Conservation (phyloP, 768 basidiomycete species). For the Lactarius trivialis region DNA sequence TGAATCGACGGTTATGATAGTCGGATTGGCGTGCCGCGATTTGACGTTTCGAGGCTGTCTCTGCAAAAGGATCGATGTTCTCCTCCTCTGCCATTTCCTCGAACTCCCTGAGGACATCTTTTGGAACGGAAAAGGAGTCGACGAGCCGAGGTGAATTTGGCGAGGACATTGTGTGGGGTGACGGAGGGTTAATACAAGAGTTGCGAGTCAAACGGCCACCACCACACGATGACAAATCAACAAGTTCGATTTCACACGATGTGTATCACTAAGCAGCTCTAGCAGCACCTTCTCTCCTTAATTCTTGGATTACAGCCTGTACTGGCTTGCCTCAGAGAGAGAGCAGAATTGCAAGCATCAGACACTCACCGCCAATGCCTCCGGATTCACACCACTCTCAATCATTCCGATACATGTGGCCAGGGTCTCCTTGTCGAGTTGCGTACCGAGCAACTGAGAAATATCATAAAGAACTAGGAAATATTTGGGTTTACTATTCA, state of each 20-base stretch:
- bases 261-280: slow-evolving; percentile 9
- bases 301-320: slow-evolving; percentile 21
- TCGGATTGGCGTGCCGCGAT: slow-evolving; percentile 91
- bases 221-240: neutral
- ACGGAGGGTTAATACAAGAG: neutral
- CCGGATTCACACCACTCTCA: slow-evolving; percentile 87
- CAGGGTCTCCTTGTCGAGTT: slow-evolving; percentile 85
- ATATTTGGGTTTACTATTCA: neutral
- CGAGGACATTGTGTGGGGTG: slow-evolving; percentile 27
- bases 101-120: slow-evolving; percentile 91
- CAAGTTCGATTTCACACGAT: slow-evolving; percentile 7
- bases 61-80: slow-evolving; percentile 84
- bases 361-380: slow-evolving; percentile 74
- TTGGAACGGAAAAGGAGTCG: slow-evolving; percentile 89
- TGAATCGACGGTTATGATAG: slow-evolving; percentile 90
- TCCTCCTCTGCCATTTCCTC: slow-evolving; percentile 92
- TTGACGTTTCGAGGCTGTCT: slow-evolving; percentile 89
- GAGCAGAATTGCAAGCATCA: neutral
- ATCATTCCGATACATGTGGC: slow-evolving; percentile 90
- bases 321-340: neutral
- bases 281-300: slow-evolving; percentile 16
- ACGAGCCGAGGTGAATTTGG: slow-evolving; percentile 51
- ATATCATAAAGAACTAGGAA: slow-evolving; percentile 73
- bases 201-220: neutral
- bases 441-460: slow-evolving; percentile 81